phyloP scores from a whole-genome alignment of 1,139 yeast species.

The Wickerhamomyces sp. region DNA sequence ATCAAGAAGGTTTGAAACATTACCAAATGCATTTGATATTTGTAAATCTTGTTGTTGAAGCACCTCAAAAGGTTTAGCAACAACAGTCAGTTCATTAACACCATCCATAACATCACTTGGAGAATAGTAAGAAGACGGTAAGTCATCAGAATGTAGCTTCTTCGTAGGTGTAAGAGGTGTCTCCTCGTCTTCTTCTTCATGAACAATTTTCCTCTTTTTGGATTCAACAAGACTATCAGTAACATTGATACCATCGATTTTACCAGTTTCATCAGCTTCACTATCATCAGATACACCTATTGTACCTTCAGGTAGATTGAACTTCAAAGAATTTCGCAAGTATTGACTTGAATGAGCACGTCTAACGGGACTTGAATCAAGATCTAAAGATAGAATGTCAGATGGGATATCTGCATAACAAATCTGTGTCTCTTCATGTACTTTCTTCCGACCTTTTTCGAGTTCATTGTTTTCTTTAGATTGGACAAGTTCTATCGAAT shows the following conservation, averaged over 20 bases:
- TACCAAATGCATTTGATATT: too few species aligned
- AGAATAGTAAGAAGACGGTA: conserved; percentile 1
- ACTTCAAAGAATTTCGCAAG: not conserved
- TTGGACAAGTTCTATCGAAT: too few species aligned
- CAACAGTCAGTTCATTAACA: not conserved
- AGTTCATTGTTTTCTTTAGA: too few species aligned
- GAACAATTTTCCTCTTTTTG: not conserved
- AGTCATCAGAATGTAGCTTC: not conserved
- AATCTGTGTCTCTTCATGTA: too few species aligned
- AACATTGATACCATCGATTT: conserved; percentile 5
- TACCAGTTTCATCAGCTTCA: conserved; percentile 2
- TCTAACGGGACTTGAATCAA: not conserved
- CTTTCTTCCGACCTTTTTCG: not conserved
- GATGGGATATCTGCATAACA: not conserved
- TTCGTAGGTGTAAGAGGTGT: not conserved
- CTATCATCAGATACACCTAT: conserved; percentile 1
- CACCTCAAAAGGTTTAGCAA: not conserved
- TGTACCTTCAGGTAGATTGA: not conserved
- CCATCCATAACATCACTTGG: not conserved
- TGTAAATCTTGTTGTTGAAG: too few species aligned
- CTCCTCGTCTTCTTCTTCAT: not conserved
- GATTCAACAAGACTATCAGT: not conserved
- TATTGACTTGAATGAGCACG: not conserved
- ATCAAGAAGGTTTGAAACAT: conserved; percentile 2
- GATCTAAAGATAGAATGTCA: conserved; percentile 1